Evolutionary conservation across 306 rosid species (phyloP), one percentile per base, ranked within the genome.

Genomic region (Prunus padus): DNA sequence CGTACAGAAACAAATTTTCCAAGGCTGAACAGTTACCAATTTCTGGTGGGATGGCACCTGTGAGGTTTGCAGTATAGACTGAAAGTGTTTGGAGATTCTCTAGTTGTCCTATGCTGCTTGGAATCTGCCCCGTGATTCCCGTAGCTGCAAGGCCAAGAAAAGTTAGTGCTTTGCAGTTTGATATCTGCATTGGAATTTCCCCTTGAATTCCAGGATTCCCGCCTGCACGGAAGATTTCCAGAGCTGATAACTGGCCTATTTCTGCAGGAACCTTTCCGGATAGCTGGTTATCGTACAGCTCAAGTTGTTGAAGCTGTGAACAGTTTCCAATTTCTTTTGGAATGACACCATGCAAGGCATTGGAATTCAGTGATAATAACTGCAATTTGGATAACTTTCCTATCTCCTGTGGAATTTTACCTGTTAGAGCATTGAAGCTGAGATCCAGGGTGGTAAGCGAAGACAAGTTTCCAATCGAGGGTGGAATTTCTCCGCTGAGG

Each of bases 71-170:
- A 18, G 97, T 89, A 81, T 94, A 94, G 44, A 88, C 84, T 1
- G 93, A 89, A 77, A 94, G 91, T 40, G 95, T 91, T 84, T 88
- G 75, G 63, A 94, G 94, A 79, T 86, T 88, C 54, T 63, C 75
- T 18, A 94, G 96, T 71, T 83, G 86, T 60, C 98, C 98, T 76
- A 94, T 71, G 54, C 89, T 86, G 37, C 84, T 55, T 40, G 97
- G 98, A 84, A 94, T 88, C 86, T 76, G 71, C 81, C 98, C 97
- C 1, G 93, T 88, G 76, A 89, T 80, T 33, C 93, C 90, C 13
- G 97, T 91, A 79, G 84, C 98, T 25, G 98, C 91, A 18, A 94
- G 93, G 66, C 98, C 98, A 7, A 94, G 83, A 23, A 91, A 86
- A 77, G 79, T 82, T 18, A 94, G 84, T 56, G 76, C 78, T 81